These are phyloP conservation scores for Ustilago shanxiensis DNA, from an alignment of 1,284 basidiomycete genomes.

Conservation along the genomic window DNA sequence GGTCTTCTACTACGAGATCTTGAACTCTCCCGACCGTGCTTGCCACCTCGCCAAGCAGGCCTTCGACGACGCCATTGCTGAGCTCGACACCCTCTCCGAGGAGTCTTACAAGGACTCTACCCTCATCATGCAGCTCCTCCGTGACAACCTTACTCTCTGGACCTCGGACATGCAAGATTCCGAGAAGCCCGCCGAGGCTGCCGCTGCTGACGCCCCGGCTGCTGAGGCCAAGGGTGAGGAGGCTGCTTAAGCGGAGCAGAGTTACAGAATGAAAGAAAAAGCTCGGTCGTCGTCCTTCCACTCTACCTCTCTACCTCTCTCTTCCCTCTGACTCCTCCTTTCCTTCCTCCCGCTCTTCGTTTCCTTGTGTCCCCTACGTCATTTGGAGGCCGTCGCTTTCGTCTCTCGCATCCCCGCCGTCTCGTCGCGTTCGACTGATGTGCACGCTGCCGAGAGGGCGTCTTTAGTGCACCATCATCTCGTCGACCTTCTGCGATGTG, in stretches of 20 bases:
- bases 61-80: conserved; percentile 99
- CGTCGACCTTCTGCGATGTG: background rate
- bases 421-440: conserved; percentile 24
- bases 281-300: conserved; percentile 11
- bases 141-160: conserved; percentile 96
- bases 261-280: conserved; percentile 46
- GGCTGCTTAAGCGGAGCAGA: conserved; percentile 62
- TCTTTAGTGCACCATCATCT: conserved; percentile 1
- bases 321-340: conserved; percentile 13
- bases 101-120: conserved; percentile 95
- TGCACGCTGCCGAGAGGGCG: conserved; percentile 16
- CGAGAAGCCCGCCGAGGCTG: conserved; percentile 69
- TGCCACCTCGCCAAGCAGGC: conserved; percentile 99
- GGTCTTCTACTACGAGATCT: conserved; percentile 99
- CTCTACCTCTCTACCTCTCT: too few relatives aligned
- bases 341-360: conserved; percentile 18
- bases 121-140: conserved; percentile 98
- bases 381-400: conserved; percentile 52
- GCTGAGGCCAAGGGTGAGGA: conserved; percentile 69
- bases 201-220: conserved; percentile 60
- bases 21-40: conserved; percentile 98
- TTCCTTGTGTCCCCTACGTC: conserved; percentile 38
- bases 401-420: conserved; percentile 34
- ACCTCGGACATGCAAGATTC: conserved; percentile 87
- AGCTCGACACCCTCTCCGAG: conserved; percentile 99